A percentile compares a stretch with the other conserved stretches of the same genome.
phyloP scores from a whole-genome alignment of 495 filamentous ascomycete genomes.

The Massariosphaeria phaeospora region DNA sequence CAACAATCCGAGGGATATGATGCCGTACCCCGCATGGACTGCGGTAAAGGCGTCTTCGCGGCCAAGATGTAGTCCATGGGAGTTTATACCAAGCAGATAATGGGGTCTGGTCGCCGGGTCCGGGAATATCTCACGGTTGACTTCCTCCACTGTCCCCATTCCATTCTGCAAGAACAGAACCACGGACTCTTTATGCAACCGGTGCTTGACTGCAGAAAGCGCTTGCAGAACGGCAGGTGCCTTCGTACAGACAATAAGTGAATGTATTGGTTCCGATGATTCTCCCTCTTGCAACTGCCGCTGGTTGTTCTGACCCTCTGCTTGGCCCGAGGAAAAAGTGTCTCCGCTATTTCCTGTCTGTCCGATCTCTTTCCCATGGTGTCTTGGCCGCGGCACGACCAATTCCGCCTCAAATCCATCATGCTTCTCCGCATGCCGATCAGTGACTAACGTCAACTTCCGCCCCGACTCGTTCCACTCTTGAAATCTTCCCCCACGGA shows the following conservation, averaged over 20 bases:
- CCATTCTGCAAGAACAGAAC: slow-evolving; percentile 79
- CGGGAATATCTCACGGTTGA: slow-evolving; percentile 64
- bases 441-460: slow-evolving; percentile 40
- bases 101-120: slow-evolving; percentile 59
- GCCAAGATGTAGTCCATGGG: slow-evolving; percentile 53
- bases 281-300: slow-evolving; percentile 6
- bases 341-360: not conserved
- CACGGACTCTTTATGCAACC: slow-evolving; percentile 67
- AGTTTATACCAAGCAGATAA: slow-evolving; percentile 69
- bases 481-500: slow-evolving; percentile 42
- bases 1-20: slow-evolving; percentile 55
- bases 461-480: slow-evolving; percentile 31
- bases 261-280: slow-evolving; percentile 54
- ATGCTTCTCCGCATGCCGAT: slow-evolving; percentile 39
- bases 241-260: slow-evolving; percentile 70
- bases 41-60: slow-evolving; percentile 54
- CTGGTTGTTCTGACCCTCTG: not conserved
- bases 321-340: not conserved
- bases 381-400: slow-evolving; percentile 25
- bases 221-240: slow-evolving; percentile 53
- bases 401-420: slow-evolving; percentile 52
- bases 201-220: slow-evolving; percentile 54
- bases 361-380: slow-evolving; percentile 21
- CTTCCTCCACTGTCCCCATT: slow-evolving; percentile 70
- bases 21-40: slow-evolving; percentile 59